A percentile compares a stretch with the other conserved stretches of the same genome.
phyloP scores from a whole-genome alignment of 1,284 basidiomycete species.

The Austroboletus rostrupii region DNA sequence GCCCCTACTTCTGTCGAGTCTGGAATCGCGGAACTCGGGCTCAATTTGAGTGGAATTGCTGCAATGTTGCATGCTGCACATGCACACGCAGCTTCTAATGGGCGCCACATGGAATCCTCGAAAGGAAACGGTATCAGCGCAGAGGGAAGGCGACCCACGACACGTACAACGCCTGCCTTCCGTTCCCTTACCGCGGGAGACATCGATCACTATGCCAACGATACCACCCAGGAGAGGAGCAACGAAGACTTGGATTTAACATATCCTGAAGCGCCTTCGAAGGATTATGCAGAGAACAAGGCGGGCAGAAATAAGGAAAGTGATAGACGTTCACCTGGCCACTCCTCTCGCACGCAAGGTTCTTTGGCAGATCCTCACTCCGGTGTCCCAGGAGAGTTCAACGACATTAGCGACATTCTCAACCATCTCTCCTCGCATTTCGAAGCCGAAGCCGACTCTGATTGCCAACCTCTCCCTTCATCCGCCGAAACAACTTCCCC shows the following conservation, averaged over 20 bases:
- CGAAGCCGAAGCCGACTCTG: constrained; percentile 48
- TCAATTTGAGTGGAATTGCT: constrained; percentile 60
- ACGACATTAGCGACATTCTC: constrained; percentile 71
- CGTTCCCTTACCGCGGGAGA: constrained; percentile 66
- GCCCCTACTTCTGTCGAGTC: constrained; percentile 22
- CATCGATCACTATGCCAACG: constrained; percentile 29
- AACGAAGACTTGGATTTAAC: constrained; percentile 57
- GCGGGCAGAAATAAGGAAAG: constrained; percentile 33
- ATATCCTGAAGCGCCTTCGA: constrained; percentile 35
- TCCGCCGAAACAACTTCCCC: constrained; percentile 27
- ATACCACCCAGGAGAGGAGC: constrained; percentile 33
- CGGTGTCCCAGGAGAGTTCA: constrained; percentile 52
- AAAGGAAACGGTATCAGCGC: constrained; percentile 41
- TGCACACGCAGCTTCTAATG: constrained; percentile 50
- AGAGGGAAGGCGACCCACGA: constrained; percentile 49
- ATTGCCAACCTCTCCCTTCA: constrained; percentile 30
- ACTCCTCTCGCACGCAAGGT: constrained; percentile 27
- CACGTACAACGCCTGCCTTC: constrained; percentile 68
- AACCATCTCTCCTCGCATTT: constrained; percentile 68
- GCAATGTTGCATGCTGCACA: constrained; percentile 73
- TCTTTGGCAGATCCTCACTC: constrained; percentile 36
- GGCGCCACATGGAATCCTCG: constrained; percentile 43
- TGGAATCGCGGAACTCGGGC: constrained; percentile 32
- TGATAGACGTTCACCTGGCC: constrained; percentile 27
- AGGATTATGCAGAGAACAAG: constrained; percentile 38